These are phyloP conservation scores for Geotrichum cucujoidarum DNA, from an alignment of 1,139 yeast genomes.

Conservation along the genomic window DNA sequence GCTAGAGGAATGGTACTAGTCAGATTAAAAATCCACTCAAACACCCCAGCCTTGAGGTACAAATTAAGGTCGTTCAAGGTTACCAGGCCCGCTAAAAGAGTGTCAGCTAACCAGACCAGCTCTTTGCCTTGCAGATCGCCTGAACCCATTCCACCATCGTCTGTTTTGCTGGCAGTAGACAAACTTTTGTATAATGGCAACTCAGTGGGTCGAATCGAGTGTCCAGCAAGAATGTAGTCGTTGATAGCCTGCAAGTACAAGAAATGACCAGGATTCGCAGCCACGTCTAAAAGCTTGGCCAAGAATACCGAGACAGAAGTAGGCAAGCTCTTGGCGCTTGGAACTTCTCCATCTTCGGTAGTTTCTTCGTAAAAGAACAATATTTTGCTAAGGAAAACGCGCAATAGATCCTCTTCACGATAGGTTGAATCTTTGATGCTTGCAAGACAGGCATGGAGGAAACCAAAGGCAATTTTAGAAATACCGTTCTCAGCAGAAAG, in stretches of 20 bases:
- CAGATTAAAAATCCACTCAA: slow-evolving; percentile 65
- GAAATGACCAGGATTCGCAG: slow-evolving; percentile 64
- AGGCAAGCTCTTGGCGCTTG: slow-evolving; percentile 33
- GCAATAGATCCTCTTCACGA: slow-evolving; percentile 56
- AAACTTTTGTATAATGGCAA: slow-evolving; percentile 60
- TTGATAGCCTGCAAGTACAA: slow-evolving; percentile 60
- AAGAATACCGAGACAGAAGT: slow-evolving; percentile 46
- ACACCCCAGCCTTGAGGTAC: slow-evolving; percentile 48
- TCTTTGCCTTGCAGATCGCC: slow-evolving; percentile 44
- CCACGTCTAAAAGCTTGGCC: slow-evolving; percentile 52
- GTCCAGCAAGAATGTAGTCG: slow-evolving; percentile 42
- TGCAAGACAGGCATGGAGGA: slow-evolving; percentile 16
- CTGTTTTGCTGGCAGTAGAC: slow-evolving; percentile 41
- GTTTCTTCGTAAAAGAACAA: slow-evolving; percentile 43
- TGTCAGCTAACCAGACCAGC: slow-evolving; percentile 59
- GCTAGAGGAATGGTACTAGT: slow-evolving; percentile 41
- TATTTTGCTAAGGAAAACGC: slow-evolving; percentile 57
- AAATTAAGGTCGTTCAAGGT: slow-evolving; percentile 49
- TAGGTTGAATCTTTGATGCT: slow-evolving; percentile 34
- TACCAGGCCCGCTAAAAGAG: slow-evolving; percentile 45
- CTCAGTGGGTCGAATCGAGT: slow-evolving; percentile 51
- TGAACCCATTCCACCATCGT: slow-evolving; percentile 33
- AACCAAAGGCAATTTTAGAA: slow-evolving; percentile 10
- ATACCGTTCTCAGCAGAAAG: slow-evolving; percentile 5
- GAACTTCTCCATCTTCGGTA: slow-evolving; percentile 21